Evolutionary conservation across 164 flowering plant species (phyloP).

Genomic region (Dillenia turbinata): DNA sequence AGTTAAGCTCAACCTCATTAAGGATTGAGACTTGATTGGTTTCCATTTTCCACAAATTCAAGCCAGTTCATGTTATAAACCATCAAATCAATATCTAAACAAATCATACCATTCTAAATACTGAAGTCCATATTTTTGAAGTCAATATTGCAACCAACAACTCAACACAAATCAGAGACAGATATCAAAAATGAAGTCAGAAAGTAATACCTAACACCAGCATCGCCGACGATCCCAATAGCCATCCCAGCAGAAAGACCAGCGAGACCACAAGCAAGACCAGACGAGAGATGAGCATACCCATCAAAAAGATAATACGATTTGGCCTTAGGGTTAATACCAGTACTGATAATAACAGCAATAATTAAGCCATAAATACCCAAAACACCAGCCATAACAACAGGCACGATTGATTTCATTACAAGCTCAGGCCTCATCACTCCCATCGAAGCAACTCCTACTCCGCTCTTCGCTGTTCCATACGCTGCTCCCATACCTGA

Average conservation of each 20-base stretch:
- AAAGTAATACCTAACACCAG: conserved; percentile 67
- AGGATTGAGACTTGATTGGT: too few species aligned
- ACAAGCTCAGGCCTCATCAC: conserved; percentile 95
- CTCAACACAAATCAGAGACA: background rate
- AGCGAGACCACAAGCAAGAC: conserved; percentile 89
- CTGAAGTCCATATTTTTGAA: background rate
- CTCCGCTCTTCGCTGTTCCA: conserved; percentile 92
- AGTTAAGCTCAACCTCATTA: too few species aligned
- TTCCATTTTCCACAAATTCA: too few species aligned
- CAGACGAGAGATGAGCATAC: conserved; percentile 84
- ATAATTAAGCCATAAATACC: conserved; percentile 86
- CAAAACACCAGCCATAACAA: conserved; percentile 93
- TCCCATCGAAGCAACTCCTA: conserved; percentile 92
- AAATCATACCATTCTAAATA: too few species aligned
- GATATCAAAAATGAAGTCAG: background rate
- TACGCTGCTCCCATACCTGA: conserved; percentile 94
- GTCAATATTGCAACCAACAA: background rate
- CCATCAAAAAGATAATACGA: conserved; percentile 83
- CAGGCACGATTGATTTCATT: conserved; percentile 91
- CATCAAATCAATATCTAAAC: too few species aligned
- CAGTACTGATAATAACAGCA: conserved; percentile 87
- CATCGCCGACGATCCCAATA: conserved; percentile 85
- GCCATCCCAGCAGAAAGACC: conserved; percentile 95
- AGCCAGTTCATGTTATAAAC: too few species aligned
- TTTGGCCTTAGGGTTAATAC: conserved; percentile 86